These are phyloP conservation scores for Leccinum subgranulosum DNA, from an alignment of 768 basidiomycete genomes.

Conservation along the genomic window DNA sequence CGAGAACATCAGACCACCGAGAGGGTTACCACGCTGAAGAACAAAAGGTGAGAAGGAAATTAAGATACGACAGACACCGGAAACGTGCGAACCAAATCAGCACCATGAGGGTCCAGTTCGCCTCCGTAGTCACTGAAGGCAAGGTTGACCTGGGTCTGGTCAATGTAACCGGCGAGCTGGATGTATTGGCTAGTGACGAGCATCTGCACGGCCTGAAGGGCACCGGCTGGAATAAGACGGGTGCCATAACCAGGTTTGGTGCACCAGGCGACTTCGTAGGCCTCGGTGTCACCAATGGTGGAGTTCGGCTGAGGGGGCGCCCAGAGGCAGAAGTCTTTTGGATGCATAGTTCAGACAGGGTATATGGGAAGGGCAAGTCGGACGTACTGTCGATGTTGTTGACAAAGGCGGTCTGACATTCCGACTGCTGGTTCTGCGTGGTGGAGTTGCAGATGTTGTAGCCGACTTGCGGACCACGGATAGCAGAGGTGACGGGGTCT, in stretches of 20 bases:
- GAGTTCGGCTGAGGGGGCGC: constrained; percentile 47
- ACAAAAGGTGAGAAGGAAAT: constrained; percentile 5
- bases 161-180: constrained; percentile 59
- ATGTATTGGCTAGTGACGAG: constrained; percentile 56
- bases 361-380: neutral
- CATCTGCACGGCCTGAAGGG: constrained; percentile 63
- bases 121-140: constrained; percentile 59
- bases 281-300: constrained; percentile 64
- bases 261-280: constrained; percentile 71
- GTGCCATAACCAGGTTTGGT: constrained; percentile 62
- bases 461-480: constrained; percentile 59
- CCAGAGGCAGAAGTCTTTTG: constrained; percentile 70
- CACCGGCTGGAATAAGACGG: constrained; percentile 63
- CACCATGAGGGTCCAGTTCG: constrained; percentile 76
- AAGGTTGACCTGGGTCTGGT: constrained; percentile 60
- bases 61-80: constrained; percentile 4
- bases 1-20: constrained; percentile 70
- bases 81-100: constrained; percentile 47
- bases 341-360: constrained; percentile 25
- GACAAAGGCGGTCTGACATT: constrained; percentile 66
- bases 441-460: constrained; percentile 71
- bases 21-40: constrained; percentile 70
- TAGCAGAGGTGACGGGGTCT: constrained; percentile 37
- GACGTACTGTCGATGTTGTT: constrained; percentile 47
- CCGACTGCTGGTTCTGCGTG: constrained; percentile 56